Base-by-base conservation (phyloP, 1,284 basidiomycete species). In the Cutaneotrichosporon mucoides region DNA sequence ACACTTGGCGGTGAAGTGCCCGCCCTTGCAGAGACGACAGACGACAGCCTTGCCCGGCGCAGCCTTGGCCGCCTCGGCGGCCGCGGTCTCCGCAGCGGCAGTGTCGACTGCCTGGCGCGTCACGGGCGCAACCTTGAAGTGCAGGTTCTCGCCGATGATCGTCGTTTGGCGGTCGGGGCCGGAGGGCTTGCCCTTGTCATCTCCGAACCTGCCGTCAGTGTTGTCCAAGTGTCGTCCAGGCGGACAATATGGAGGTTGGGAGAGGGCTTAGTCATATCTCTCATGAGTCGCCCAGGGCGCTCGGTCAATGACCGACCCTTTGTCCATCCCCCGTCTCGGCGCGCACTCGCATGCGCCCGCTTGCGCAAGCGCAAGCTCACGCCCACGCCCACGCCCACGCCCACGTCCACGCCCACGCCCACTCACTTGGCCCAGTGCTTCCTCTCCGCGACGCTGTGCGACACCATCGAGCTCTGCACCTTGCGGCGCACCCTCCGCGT, bases 1-100 rank as follows among this genome's bases (percentile, higher is more conserved):
- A 84, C 96, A 99, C 78, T 94, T 93, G 63, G 93, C 89, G 10
- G 96, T 99, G 79, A 94, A 99, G 81, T 99, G 96, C 68, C 90
- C 90, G 59, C 95, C 95, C 77, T 95, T 92, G 81, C 96, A 99
- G 60, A 96, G 81, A 69, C 96, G 86, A 83, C 95, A 99, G 55
- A 85, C 81, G 65, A 99, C 91, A 72, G 92, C 92, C 76, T 92
- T 92, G 56, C 79, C 85, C 35, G 90, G 84, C 67, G 86, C 84
- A 36, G 78, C 79, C 78, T 91, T 92, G 69, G 89, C 80, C 55
- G 82, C 81, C 66, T 88, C 85, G 73, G 88, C 87, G 37, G 85
- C 84, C 35, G 86, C 82, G 8, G 83, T 81, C 73, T 88, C 88
- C 34, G 82, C 77, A 16, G 84, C 76, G 80, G 13, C 46, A n/a